phyloP scores from a whole-genome alignment of 257 asterid species.

The Plantago ovata region DNA sequence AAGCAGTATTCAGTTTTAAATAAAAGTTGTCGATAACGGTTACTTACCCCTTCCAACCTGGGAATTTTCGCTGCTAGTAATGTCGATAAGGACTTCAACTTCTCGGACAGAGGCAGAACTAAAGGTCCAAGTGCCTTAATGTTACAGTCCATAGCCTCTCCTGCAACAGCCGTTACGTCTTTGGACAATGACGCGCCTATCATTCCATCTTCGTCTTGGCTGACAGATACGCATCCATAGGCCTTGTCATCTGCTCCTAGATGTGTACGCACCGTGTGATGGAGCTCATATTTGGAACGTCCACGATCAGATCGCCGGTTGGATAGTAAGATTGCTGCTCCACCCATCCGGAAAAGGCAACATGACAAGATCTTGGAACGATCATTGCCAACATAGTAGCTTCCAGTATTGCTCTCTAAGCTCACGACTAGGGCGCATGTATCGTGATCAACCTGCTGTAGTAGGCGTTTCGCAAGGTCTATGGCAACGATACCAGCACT shows the following conservation, averaged over 20 bases:
- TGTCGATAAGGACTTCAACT: background rate
- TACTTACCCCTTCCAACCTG: background rate
- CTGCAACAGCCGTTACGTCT: background rate
- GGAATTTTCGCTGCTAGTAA: background rate
- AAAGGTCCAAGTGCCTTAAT: background rate
- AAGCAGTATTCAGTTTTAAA: no score
- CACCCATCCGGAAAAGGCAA: slow-evolving; percentile 1
- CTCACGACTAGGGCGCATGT: background rate
- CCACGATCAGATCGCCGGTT: no score
- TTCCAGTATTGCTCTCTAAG: background rate
- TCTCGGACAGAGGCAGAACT: background rate
- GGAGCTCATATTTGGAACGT: background rate
- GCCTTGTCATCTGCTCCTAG: background rate
- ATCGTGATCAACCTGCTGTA: slow-evolving; percentile 20
- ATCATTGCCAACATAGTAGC: slow-evolving; percentile 1
- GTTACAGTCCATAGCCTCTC: background rate
- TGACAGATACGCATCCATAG: background rate
- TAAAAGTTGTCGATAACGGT: no score
- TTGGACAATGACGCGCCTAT: background rate
- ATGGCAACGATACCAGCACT: slow-evolving; percentile 48
- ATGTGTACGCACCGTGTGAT: background rate
- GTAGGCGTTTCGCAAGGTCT: slow-evolving; percentile 45
- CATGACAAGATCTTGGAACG: slow-evolving; percentile 1
- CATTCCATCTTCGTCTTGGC: background rate
- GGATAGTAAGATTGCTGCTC: no score